Conservation (phyloP, 148 eudicot genomes). For the Silene conica region DNA sequence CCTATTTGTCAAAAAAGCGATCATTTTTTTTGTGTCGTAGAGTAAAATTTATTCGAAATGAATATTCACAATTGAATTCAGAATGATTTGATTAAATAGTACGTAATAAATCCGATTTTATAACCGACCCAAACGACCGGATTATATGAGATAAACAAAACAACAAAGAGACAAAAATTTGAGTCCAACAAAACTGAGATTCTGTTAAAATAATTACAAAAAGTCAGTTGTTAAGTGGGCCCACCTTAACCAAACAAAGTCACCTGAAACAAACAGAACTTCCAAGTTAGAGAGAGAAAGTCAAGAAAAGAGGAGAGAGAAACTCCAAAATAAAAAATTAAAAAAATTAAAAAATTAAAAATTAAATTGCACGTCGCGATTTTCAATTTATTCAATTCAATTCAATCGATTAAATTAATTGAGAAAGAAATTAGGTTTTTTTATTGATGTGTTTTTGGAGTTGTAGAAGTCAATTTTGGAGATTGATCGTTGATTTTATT, state of each 20-base stretch:
- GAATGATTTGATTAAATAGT: too few species aligned
- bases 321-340: not conserved
- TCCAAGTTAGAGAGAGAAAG: not conserved
- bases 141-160: too few species aligned
- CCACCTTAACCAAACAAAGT: not conserved
- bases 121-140: too few species aligned
- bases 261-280: not conserved
- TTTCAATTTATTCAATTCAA: not conserved
- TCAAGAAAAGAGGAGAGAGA: constrained; percentile 1
- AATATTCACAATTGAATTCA: too few species aligned
- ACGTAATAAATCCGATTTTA: too few species aligned
- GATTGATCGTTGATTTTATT: not conserved
- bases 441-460: not conserved
- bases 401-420: too few species aligned
- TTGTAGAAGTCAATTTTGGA: not conserved
- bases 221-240: not conserved
- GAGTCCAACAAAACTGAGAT: not conserved
- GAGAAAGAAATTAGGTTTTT: not conserved
- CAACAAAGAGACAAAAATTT: not conserved
- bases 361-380: constrained; percentile 2
- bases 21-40: too few species aligned
- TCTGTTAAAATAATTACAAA: not conserved
- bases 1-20: too few species aligned
- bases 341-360: too few species aligned
- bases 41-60: too few species aligned